These are phyloP conservation scores for Imleria badia DNA, from an alignment of 768 basidiomycete species.

Conservation along the genomic window DNA sequence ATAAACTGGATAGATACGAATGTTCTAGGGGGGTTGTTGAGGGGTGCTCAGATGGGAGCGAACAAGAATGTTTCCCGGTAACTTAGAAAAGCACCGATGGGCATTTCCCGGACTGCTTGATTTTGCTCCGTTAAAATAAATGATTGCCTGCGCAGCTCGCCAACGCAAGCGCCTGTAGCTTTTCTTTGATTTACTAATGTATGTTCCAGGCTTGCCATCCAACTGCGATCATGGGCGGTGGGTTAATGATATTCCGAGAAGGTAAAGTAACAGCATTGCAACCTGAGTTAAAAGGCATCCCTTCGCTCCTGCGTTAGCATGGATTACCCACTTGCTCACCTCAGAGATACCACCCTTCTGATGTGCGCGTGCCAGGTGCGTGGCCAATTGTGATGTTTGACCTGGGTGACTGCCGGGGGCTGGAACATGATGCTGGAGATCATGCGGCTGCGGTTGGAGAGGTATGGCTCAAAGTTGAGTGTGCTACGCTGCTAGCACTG, in stretches of 20 bases:
- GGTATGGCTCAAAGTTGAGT: background rate
- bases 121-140: background rate
- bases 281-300: background rate
- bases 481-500: background rate
- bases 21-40: background rate
- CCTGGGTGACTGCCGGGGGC: no score
- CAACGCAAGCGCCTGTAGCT: no score
- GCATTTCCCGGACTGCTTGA: background rate
- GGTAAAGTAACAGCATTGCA: background rate
- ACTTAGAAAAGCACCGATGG: background rate
- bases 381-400: background rate
- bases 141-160: background rate
- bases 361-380: background rate
- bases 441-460: background rate
- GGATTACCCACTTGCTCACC: background rate
- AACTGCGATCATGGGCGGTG: no score
- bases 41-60: background rate
- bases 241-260: background rate
- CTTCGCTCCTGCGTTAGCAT: background rate
- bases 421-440: background rate
- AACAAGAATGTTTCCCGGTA: background rate
- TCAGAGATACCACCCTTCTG: background rate
- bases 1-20: background rate
- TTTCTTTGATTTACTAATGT: no score
- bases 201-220: no score